These are phyloP conservation scores for Citrus trifoliata DNA, from an alignment of 345 rosid species.

Conservation along the genomic window DNA sequence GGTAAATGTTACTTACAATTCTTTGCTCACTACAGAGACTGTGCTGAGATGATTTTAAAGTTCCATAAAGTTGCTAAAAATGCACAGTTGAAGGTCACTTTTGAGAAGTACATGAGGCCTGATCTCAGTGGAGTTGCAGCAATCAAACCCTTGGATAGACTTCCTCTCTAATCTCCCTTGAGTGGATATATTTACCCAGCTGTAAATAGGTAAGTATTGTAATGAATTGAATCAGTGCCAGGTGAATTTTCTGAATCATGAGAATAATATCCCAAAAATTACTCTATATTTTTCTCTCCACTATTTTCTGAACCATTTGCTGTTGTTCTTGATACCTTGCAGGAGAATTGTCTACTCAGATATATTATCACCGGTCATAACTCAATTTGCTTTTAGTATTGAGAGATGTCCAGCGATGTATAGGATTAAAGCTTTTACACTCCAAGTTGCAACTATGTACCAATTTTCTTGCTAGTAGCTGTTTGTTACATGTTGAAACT, in stretches of 20 bases:
- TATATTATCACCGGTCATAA: neutral
- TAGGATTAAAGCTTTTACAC: neutral
- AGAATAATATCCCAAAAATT: neutral
- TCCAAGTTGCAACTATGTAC: neutral
- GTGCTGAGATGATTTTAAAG: conserved; percentile 71
- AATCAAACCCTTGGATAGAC: conserved; percentile 57
- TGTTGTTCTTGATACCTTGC: conserved; percentile 6
- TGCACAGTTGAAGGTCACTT: conserved; percentile 61
- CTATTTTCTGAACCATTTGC: neutral
- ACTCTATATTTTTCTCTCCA: neutral
- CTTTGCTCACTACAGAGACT: conserved; percentile 51
- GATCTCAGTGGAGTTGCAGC: conserved; percentile 50
- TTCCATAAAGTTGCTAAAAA: conserved; percentile 66
- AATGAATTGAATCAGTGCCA: neutral
- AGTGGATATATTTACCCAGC: neutral
- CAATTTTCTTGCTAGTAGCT: neutral
- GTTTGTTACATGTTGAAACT: neutral
- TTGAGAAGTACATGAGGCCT: conserved; percentile 61
- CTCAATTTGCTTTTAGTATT: conserved; percentile 8
- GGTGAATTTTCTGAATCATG: neutral
- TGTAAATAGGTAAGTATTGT: neutral
- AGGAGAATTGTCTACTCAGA: neutral
- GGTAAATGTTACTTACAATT: neutral
- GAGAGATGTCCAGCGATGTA: neutral
- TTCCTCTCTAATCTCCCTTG: conserved; percentile 24